These are phyloP conservation scores for Dictyostelium purpureum DNA, from an alignment of 78 protist species.

Conservation along the genomic window DNA sequence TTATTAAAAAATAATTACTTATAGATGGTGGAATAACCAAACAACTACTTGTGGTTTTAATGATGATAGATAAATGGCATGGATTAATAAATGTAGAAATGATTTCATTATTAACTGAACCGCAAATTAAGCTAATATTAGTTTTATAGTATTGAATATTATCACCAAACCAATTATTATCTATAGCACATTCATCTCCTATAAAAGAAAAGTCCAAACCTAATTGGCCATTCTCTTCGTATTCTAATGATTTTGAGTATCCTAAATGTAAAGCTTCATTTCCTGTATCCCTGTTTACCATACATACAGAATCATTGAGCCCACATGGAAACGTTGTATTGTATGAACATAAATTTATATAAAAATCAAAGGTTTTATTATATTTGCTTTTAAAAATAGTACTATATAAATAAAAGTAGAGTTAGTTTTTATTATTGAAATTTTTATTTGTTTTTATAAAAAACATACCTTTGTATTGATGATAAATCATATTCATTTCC, in stretches of 20 bases:
- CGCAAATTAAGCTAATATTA: constrained; percentile 13
- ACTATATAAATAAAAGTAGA: background rate
- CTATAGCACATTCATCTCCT: background rate
- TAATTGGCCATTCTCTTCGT: background rate
- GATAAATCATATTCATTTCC: background rate
- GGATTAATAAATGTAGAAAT: background rate
- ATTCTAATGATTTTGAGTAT: background rate
- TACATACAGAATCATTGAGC: background rate
- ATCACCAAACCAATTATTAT: background rate
- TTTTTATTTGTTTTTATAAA: background rate
- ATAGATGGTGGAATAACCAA: background rate
- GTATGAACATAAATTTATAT: background rate
- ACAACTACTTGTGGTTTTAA: background rate
- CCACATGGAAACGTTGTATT: background rate
- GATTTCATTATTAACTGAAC: background rate
- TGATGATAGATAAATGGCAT: background rate
- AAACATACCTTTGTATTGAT: background rate
- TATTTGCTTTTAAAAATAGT: background rate
- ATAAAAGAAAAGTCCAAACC: constrained; percentile 2
- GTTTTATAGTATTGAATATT: background rate
- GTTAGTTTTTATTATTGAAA: background rate
- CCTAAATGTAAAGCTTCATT: background rate
- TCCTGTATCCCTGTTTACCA: background rate
- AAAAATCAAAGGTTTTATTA: background rate
- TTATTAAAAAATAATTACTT: background rate